These are phyloP conservation scores for Sugiyamaella xylanicola DNA, from an alignment of 1,139 yeast species.

Conservation along the genomic window DNA sequence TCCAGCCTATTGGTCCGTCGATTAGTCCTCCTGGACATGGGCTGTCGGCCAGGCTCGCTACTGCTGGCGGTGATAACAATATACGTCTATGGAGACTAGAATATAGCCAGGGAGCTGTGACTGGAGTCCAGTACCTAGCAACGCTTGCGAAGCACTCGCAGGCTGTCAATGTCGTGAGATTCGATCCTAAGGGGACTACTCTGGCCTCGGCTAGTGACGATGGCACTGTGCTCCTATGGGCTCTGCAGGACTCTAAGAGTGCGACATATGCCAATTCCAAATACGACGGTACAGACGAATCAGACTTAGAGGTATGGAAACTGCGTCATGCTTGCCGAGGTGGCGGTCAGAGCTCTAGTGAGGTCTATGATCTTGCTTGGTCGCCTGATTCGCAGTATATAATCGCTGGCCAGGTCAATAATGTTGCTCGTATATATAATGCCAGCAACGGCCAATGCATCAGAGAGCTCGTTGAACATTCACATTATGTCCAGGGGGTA, in stretches of 20 bases:
- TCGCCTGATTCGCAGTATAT: slow-evolving; percentile 76
- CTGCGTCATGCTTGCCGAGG: slow-evolving; percentile 58
- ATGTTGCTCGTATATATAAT: slow-evolving; percentile 68
- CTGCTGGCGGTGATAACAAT: slow-evolving; percentile 95
- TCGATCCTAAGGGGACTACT: slow-evolving; percentile 58
- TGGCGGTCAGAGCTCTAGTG: slow-evolving; percentile 50
- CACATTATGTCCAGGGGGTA: slow-evolving; percentile 93
- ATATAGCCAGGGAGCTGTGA: slow-evolving; percentile 34
- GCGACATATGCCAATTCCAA: slow-evolving; percentile 42
- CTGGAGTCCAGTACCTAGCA: slow-evolving; percentile 51
- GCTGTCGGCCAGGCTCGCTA: slow-evolving; percentile 56
- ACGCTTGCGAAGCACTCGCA: slow-evolving; percentile 87
- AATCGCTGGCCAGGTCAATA: slow-evolving; percentile 93
- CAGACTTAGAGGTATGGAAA: slow-evolving; percentile 73
- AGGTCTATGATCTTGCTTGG: slow-evolving; percentile 90
- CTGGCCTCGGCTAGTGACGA: slow-evolving; percentile 96
- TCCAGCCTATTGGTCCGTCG: slow-evolving; percentile 56
- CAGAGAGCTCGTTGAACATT: slow-evolving; percentile 68
- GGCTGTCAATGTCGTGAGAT: slow-evolving; percentile 90
- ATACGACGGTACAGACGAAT: slow-evolving; percentile 57
- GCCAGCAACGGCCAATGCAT: slow-evolving; percentile 61
- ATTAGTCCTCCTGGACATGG: slow-evolving; percentile 27
- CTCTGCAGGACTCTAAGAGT: slow-evolving; percentile 46
- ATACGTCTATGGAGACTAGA: slow-evolving; percentile 62
- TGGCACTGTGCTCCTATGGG: slow-evolving; percentile 85